Conservation (phyloP, 208 protist species). For the Trypanosoma cruzi region DNA sequence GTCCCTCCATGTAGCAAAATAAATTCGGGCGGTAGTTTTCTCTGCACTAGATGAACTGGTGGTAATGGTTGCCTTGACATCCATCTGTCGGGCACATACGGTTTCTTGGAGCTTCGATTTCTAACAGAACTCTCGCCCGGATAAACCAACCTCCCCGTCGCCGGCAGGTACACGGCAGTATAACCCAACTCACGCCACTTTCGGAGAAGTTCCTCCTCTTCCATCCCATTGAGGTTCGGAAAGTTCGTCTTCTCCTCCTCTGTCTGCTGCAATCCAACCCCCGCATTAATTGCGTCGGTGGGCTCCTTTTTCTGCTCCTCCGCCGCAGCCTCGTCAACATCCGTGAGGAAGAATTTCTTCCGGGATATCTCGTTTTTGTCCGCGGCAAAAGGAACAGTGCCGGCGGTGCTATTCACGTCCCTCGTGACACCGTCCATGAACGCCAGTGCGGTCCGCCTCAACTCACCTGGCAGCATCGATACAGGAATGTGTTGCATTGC, state of each 20-base stretch:
- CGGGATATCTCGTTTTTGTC: not conserved
- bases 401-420: not conserved
- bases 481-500: constrained; percentile 85
- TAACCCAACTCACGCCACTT: constrained; percentile 84
- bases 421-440: not conserved
- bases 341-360: constrained; percentile 28
- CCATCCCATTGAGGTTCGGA: not conserved
- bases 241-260: constrained; percentile 9
- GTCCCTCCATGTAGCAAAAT: not conserved
- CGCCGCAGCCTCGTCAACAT: constrained; percentile 18
- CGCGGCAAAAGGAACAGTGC: not conserved
- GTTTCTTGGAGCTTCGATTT: not conserved
- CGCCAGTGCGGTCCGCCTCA: constrained; percentile 6
- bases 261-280: not conserved
- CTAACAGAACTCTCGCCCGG: not conserved
- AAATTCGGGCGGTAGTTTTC: constrained; percentile 23
- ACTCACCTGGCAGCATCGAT: constrained; percentile 41
- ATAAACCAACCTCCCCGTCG: constrained; percentile 17
- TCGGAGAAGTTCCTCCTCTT: constrained; percentile 31
- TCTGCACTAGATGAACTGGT: constrained; percentile 66
- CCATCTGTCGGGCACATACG: constrained; percentile 29
- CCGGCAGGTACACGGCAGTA: constrained; percentile 63
- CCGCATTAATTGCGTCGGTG: not conserved
- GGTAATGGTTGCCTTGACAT: constrained; percentile 52
- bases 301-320: not conserved